These are phyloP conservation scores for Pholiota molesta DNA, from an alignment of 768 basidiomycete genomes.

Conservation along the genomic window DNA sequence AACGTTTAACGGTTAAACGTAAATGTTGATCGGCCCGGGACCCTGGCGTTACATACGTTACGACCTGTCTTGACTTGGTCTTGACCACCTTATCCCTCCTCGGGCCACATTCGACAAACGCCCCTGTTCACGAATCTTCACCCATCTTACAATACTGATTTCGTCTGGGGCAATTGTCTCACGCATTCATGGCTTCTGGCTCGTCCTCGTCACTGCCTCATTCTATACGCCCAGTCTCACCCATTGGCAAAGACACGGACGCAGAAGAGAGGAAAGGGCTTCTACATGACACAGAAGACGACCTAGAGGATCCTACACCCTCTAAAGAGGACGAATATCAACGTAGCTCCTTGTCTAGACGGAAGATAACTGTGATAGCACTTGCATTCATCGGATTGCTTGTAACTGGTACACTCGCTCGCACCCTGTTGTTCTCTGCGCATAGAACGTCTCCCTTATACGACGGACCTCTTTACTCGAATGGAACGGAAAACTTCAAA, in stretches of 20 bases:
- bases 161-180: not conserved
- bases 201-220: not conserved
- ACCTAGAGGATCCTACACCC: slow-evolving; percentile 15
- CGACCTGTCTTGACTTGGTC: no score
- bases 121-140: not conserved
- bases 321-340: slow-evolving; percentile 3
- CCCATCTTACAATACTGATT: not conserved
- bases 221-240: not conserved
- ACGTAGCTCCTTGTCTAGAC: slow-evolving; percentile 36
- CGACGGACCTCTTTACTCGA: slow-evolving; percentile 51
- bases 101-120: no score
- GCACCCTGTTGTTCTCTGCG: slow-evolving; percentile 34
- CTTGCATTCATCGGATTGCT: slow-evolving; percentile 43
- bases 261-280: slow-evolving; percentile 8
- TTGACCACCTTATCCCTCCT: no score
- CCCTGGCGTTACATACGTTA: no score
- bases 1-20: no score
- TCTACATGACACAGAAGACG: slow-evolving; percentile 23
- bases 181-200: not conserved
- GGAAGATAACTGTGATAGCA: slow-evolving; percentile 41
- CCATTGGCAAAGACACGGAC: not conserved
- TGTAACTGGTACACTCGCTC: slow-evolving; percentile 43
- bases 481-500: slow-evolving; percentile 84
- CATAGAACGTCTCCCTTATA: slow-evolving; percentile 21
- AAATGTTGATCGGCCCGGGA: not conserved